Base-by-base conservation (phyloP, 805 yeast species). In the Wickerhamomyces hampshirensis region DNA sequence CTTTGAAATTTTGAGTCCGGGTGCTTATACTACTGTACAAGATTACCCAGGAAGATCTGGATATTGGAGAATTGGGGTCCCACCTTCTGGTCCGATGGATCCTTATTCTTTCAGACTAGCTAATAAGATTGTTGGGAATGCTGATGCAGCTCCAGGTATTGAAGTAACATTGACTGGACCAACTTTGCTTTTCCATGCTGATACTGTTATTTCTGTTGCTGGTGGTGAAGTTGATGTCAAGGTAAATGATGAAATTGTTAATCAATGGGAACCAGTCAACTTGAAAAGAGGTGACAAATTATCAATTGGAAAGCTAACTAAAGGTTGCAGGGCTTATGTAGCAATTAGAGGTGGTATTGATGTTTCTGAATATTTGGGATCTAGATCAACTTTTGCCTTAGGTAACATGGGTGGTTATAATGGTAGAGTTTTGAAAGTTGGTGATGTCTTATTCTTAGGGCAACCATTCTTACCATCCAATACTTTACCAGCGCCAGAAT, bases 11-110 rank as follows among this genome's bases (percentile, higher is more conserved):
- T 59, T 81, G 23, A 63, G 77, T 30, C 97, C 98, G 2, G 98
- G 98, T 51, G 91, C 96, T 28, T 87, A 87, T 63, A 91, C 98
- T 26, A 85, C 96, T 4, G 91, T 91, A 33, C 98, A 91, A 66
- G 98, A 93, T 62, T 93, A 80, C 60, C 95, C 95, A 13, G 95
- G 95, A 35, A 80, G 98, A 67, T 69, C 69, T 37, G 82, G 87
- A n/a, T 59, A 72, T 42, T 66, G 71, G 71, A 61, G 68, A 51
- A 58, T 65, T 37, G 98, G 98, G 59, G 98, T 91, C 38, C 98
- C 98, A 18, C 98, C 98, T 6, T 86, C 96, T 28, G 98, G 98
- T 31, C 96, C 98, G 41, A 93, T 91, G 98, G 98, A 91, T 63
- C 75, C 80, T 42, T 89, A 80, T 53, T 80, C 97, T 5, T 89